Percentiles rank a stretch among this genome's conserved stretches.
Conservation (phyloP, 495 filamentous ascomycete genomes). For the Neurospora sp. region DNA sequence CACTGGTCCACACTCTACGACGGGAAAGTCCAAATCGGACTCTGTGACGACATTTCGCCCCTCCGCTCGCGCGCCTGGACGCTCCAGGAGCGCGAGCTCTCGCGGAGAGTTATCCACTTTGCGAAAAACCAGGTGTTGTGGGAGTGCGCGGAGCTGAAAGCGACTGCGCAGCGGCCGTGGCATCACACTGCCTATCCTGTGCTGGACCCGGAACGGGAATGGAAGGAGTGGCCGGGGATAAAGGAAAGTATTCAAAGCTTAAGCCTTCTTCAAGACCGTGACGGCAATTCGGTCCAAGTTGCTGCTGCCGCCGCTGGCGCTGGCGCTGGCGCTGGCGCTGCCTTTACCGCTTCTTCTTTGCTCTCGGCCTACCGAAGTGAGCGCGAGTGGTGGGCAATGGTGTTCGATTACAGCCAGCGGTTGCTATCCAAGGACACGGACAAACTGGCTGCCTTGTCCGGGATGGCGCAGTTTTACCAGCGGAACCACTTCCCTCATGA, state of each 20-base stretch:
- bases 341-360: not conserved
- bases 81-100: not conserved
- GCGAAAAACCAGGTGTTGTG: not conserved
- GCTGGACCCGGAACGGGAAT: no score
- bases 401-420: not conserved
- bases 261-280: not conserved
- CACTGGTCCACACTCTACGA: not conserved
- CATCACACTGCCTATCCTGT: no score
- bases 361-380: not conserved
- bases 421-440: not conserved
- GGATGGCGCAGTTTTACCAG: not conserved
- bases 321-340: no score
- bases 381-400: not conserved
- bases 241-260: not conserved
- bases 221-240: not conserved
- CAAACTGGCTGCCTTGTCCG: not conserved
- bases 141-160: not conserved
- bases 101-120: not conserved
- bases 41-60: not conserved
- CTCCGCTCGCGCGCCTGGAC: not conserved
- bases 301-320: no score
- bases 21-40: no score
- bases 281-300: not conserved
- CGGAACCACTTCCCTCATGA: not conserved
- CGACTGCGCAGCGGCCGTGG: not conserved